These are phyloP conservation scores for Chrysosporium queenslandicum DNA, from an alignment of 2,329 filamentous ascomycete genomes.

Conservation along the genomic window DNA sequence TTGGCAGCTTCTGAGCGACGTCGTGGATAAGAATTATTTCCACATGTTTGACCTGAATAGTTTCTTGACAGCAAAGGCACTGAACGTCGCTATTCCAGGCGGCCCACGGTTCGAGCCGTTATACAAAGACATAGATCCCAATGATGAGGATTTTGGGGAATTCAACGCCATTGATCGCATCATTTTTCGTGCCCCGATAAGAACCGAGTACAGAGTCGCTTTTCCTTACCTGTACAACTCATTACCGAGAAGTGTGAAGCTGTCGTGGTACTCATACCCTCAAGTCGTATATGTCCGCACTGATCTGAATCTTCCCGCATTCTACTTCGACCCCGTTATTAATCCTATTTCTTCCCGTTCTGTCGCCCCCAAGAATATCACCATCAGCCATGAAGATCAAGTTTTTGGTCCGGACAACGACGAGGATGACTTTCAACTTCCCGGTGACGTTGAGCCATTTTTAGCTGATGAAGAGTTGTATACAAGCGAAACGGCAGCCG, in stretches of 20 bases:
- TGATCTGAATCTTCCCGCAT: conserved; percentile 80
- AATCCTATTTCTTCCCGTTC: conserved; percentile 95
- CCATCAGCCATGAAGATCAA: conserved; percentile 82
- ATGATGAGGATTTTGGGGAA: conserved; percentile 97
- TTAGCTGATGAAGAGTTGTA: conserved; percentile 80
- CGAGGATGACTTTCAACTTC: conserved; percentile 75
- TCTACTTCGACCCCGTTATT: conserved; percentile 96
- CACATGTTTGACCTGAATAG: conserved; percentile 94
- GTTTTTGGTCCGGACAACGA: conserved; percentile 75
- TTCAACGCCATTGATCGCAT: conserved; percentile 99
- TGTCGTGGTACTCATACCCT: conserved; percentile 88
- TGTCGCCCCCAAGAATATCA: conserved; percentile 89
- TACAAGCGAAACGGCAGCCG: conserved; percentile 78
- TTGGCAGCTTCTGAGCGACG: conserved; percentile 78
- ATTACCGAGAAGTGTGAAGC: conserved; percentile 80
- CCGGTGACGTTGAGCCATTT: conserved; percentile 73
- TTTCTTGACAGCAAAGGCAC: conserved; percentile 88
- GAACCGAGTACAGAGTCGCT: conserved; percentile 89
- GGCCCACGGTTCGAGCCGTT: conserved; percentile 92
- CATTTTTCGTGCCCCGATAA: conserved; percentile 90
- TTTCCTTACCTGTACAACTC: conserved; percentile 96
- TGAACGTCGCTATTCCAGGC: conserved; percentile 96
- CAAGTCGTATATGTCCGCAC: conserved; percentile 84
- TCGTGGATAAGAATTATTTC: conserved; percentile 94
- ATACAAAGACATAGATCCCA: conserved; percentile 97